phyloP scores from a whole-genome alignment of 345 rosid species.

The Arabis alpina region DNA sequence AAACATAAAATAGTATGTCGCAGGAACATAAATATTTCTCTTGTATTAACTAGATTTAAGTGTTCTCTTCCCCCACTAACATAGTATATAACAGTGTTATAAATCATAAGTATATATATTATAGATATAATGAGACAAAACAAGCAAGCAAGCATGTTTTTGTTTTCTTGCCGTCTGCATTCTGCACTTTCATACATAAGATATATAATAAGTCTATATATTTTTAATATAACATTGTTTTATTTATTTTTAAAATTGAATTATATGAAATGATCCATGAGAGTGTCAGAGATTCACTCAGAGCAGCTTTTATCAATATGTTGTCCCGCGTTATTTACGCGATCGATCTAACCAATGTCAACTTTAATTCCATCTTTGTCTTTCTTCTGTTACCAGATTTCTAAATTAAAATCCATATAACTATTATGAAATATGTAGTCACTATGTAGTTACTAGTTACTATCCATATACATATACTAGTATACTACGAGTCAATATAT shows the following conservation, averaged over 20 bases:
- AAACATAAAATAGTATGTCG: neutral
- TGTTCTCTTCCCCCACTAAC: too few relatives aligned
- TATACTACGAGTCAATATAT: too few relatives aligned
- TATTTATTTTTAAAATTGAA: conserved; percentile 6
- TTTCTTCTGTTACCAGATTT: conserved; percentile 5
- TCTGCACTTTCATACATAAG: neutral
- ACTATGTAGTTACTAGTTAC: too few relatives aligned
- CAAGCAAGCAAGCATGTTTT: too few relatives aligned
- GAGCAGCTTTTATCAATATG: conserved; percentile 43
- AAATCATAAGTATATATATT: too few relatives aligned
- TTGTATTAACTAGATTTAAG: too few relatives aligned
- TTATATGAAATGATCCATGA: conserved; percentile 39
- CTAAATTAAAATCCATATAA: neutral
- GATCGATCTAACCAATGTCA: conserved; percentile 35
- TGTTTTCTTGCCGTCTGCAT: neutral
- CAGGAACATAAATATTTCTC: too few relatives aligned
- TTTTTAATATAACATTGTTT: neutral
- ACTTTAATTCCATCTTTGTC: conserved; percentile 35
- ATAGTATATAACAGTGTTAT: too few relatives aligned
- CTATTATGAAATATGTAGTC: neutral
- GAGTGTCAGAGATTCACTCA: conserved; percentile 42
- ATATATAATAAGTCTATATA: neutral
- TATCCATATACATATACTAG: too few relatives aligned
- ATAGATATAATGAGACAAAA: too few relatives aligned
- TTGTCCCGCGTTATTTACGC: conserved; percentile 45